Evolutionary conservation across 495 filamentous ascomycete genomes (phyloP).

Genomic region (Massariosphaeria phaeospora): DNA sequence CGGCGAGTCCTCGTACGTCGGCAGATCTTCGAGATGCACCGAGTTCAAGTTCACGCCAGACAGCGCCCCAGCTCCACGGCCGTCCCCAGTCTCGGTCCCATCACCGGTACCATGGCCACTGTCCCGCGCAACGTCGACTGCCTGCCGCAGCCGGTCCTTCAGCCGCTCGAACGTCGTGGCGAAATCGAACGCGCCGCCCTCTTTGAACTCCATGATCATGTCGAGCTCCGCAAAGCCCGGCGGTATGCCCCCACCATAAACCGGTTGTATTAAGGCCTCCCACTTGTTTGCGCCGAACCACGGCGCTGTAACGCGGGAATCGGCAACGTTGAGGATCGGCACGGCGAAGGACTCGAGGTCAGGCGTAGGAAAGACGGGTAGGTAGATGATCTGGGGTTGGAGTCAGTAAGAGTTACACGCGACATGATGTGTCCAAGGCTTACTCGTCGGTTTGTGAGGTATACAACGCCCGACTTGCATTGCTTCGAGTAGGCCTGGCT

Average conservation of each 20-base stretch:
- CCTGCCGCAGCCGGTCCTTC: slow-evolving; percentile 75
- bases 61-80: slow-evolving; percentile 42
- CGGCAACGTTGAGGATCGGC: slow-evolving; percentile 77
- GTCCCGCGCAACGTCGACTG: slow-evolving; percentile 62
- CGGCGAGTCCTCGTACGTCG: slow-evolving; percentile 59
- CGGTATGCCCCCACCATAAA: slow-evolving; percentile 79
- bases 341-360: slow-evolving; percentile 81
- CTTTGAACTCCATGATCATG: slow-evolving; percentile 81
- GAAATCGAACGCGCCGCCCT: slow-evolving; percentile 92
- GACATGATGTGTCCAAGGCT: slow-evolving; percentile 31
- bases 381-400: slow-evolving; percentile 69
- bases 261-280: slow-evolving; percentile 72
- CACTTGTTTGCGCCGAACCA: slow-evolving; percentile 97
- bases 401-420: slow-evolving; percentile 4
- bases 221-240: slow-evolving; percentile 66
- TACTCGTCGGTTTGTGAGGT: slow-evolving; percentile 90
- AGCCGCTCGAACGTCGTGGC: slow-evolving; percentile 76
- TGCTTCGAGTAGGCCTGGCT: slow-evolving; percentile 53
- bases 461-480: slow-evolving; percentile 58
- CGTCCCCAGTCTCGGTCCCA: slow-evolving; percentile 28
- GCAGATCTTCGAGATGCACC: slow-evolving; percentile 75
- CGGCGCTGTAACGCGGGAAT: slow-evolving; percentile 84
- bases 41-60: slow-evolving; percentile 51
- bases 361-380: slow-evolving; percentile 63
- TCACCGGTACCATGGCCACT: slow-evolving; percentile 39